These are phyloP conservation scores for Cercophora scortea DNA, from an alignment of 495 filamentous ascomycete species.

Conservation along the genomic window DNA sequence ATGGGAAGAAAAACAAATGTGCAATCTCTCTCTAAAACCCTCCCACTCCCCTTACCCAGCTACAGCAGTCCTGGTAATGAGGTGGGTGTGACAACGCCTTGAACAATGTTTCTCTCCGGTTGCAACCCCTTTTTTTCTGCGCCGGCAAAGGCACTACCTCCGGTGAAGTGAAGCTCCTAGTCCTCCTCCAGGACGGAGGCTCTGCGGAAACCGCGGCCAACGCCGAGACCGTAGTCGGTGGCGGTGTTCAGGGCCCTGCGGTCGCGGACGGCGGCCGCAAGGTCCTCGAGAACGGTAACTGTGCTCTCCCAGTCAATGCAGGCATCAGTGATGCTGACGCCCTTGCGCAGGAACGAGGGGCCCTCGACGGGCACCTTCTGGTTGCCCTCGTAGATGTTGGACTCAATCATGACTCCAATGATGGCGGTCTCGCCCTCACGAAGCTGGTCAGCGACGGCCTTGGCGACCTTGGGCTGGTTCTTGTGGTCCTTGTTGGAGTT, in stretches of 20 bases:
- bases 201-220: neutral
- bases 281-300: slow-evolving; percentile 72
- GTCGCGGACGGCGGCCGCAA: slow-evolving; percentile 76
- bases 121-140: no score
- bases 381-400: slow-evolving; percentile 90
- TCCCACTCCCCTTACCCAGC: no score
- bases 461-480: slow-evolving; percentile 90
- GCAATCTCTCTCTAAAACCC: no score
- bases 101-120: no score
- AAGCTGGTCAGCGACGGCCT: slow-evolving; percentile 74
- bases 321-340: slow-evolving; percentile 94
- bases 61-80: no score
- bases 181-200: slow-evolving; percentile 24
- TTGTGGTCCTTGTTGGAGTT: slow-evolving; percentile 69
- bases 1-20: no score
- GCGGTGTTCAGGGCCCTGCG: slow-evolving; percentile 38
- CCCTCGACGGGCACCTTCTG: slow-evolving; percentile 90
- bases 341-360: slow-evolving; percentile 70
- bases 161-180: neutral
- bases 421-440: slow-evolving; percentile 81
- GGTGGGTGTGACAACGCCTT: no score
- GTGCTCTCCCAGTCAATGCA: slow-evolving; percentile 94
- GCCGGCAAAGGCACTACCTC: no score
- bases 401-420: slow-evolving; percentile 97
- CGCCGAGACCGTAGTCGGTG: neutral